Conservation (phyloP, 306 rosid species). For the Cucurbita maxima region DNA sequence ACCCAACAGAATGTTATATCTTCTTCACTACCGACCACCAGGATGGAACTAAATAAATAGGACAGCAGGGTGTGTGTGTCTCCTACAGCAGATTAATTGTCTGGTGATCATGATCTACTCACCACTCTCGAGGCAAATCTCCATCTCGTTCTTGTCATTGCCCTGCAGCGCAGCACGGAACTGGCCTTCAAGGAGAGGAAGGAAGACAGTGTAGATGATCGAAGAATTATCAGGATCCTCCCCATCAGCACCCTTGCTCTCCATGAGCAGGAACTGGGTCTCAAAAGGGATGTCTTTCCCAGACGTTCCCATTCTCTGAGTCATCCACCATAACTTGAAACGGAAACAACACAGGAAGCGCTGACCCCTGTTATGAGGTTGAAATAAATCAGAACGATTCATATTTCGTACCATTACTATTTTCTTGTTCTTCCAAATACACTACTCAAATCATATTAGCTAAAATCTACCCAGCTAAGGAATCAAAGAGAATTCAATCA, state of each 20-base stretch:
- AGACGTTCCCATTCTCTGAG: constrained; percentile 88
- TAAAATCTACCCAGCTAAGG: neutral
- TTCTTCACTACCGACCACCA: constrained; percentile 25
- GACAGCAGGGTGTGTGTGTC: constrained; percentile 12
- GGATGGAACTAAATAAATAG: constrained; percentile 27
- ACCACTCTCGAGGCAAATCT: constrained; percentile 92
- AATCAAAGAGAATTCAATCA: neutral
- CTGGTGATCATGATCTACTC: constrained; percentile 37
- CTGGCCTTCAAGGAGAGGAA: constrained; percentile 87
- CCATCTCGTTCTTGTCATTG: constrained; percentile 68
- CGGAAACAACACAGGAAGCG: constrained; percentile 87
- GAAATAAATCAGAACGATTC: neutral
- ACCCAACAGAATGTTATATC: constrained; percentile 21
- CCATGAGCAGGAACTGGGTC: constrained; percentile 89
- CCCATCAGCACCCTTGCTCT: constrained; percentile 38
- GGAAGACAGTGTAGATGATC: constrained; percentile 67
- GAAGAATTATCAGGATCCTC: constrained; percentile 32
- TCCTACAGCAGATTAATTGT: constrained; percentile 24
- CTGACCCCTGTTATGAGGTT: constrained; percentile 30
- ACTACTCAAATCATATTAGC: neutral
- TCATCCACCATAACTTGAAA: constrained; percentile 99
- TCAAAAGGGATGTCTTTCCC: constrained; percentile 85
- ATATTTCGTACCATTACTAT: neutral
- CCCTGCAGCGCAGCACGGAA: constrained; percentile 91
- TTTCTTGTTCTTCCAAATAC: neutral